Conservation (phyloP, 352 stramenopile genomes). For the Pythium pectinolyticum region DNA sequence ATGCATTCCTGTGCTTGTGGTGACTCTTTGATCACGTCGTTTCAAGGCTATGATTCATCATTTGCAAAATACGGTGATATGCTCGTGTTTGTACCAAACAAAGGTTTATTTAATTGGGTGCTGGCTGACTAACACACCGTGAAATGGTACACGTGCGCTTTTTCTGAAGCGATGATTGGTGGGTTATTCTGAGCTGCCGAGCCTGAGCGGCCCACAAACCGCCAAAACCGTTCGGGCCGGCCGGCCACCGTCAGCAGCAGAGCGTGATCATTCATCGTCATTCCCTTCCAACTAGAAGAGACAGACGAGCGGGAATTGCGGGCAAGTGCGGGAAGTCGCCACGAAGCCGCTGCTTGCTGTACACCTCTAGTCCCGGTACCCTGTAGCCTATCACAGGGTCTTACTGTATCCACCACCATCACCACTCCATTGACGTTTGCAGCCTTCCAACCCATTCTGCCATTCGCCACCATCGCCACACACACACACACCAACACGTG, state of each 20-base stretch:
- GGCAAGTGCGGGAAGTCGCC: neutral
- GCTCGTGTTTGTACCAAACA: neutral
- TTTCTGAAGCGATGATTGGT: constrained; percentile 3
- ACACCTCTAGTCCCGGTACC: no score
- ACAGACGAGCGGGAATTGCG: neutral
- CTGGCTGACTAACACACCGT: neutral
- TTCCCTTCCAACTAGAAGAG: constrained; percentile 1
- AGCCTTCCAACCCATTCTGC: neutral
- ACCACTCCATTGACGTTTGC: no score
- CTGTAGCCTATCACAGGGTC: no score
- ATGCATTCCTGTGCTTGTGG: no score
- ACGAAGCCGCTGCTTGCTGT: neutral
- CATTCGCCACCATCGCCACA: neutral
- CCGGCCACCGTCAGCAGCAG: constrained; percentile 7
- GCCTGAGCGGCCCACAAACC: no score
- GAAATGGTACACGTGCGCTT: constrained; percentile 7
- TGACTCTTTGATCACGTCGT: no score
- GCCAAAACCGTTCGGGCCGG: no score
- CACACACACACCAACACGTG: neutral
- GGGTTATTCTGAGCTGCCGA: constrained; percentile 1
- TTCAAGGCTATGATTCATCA: no score
- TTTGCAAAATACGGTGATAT: neutral
- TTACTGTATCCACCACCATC: no score
- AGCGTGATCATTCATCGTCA: no score
- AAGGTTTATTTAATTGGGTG: neutral